Conservation (phyloP, 176 grass and related monocot species). For the Avena eriantha region DNA sequence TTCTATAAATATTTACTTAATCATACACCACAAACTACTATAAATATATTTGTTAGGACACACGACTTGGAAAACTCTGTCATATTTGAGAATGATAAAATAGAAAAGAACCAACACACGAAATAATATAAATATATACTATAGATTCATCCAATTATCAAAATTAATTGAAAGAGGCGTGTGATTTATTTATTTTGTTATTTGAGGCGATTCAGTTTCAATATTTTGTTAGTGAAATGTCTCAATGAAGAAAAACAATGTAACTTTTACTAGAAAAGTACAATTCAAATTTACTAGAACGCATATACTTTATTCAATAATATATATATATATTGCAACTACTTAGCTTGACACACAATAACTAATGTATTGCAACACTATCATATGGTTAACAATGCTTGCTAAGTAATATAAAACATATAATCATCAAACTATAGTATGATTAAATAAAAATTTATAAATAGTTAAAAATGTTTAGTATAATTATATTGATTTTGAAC, state of each 20-base stretch:
- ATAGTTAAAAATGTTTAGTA: too few species aligned
- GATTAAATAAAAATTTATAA: too few species aligned
- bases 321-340: background rate
- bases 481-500: too few species aligned
- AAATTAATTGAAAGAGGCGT: background rate
- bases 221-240: background rate
- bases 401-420: too few species aligned
- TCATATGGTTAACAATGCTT: background rate
- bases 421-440: too few species aligned
- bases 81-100: background rate
- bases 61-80: background rate
- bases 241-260: background rate
- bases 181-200: background rate
- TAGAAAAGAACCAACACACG: background rate
- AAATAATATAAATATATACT: background rate
- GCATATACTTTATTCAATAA: background rate
- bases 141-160: background rate
- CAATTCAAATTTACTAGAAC: background rate
- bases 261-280: background rate
- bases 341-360: background rate
- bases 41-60: background rate
- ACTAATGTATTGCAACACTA: background rate
- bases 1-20: too few species aligned
- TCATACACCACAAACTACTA: background rate
- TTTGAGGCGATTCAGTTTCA: background rate